Base-by-base conservation (phyloP, 352 stramenopile genomes). In the Phytopythium vexans region DNA sequence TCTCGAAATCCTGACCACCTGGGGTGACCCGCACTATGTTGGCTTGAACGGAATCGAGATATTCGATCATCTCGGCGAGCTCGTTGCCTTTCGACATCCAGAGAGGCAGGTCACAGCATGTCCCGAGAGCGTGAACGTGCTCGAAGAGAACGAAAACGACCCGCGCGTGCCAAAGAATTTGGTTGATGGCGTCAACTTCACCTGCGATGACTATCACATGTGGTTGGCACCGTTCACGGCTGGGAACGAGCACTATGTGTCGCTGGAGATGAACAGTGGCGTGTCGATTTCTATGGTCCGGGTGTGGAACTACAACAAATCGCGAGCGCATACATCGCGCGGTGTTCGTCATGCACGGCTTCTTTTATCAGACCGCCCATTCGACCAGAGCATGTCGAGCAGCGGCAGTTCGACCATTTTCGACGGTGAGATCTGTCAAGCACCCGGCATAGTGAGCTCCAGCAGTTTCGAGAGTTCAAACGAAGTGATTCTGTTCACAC, bases 261-360 rank as follows among this genome's bases (percentile, higher is more conserved):
- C 66, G 27, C 41, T 97, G 0, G 62, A 81, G 42, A 55, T 97
- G 32, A 60, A 72, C 6, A 16, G 54, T 0, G 46, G 12, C 2
- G 58, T 67, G 0, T 60, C 68, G 8, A 36, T 97, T 3, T 89
- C 85, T 6, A 94, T 96, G 82, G 53, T 97, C 2, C 79, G 86
- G 12, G 52, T 97, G 14, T 97, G 89, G 90, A 97, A 97, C 60
- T 97, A 97, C 68, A 97, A 97, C 63, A 97, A 97, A 55, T 94
- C 79, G 45, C 70, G 89, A 8, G 83, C 85, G 1, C 82, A 95
- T 33, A 95, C 75, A 11, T 88, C 68, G 52, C 82, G 88, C 27
- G 86, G 81, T 1, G 82, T 82, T 41, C 68, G 75, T 7, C 58
- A 75, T 6, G 70, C 84, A n/a, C 68, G 81, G 6, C 35, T 97